phyloP scores from a whole-genome alignment of 2,329 filamentous ascomycete genomes.

The Alternaria sp. region DNA sequence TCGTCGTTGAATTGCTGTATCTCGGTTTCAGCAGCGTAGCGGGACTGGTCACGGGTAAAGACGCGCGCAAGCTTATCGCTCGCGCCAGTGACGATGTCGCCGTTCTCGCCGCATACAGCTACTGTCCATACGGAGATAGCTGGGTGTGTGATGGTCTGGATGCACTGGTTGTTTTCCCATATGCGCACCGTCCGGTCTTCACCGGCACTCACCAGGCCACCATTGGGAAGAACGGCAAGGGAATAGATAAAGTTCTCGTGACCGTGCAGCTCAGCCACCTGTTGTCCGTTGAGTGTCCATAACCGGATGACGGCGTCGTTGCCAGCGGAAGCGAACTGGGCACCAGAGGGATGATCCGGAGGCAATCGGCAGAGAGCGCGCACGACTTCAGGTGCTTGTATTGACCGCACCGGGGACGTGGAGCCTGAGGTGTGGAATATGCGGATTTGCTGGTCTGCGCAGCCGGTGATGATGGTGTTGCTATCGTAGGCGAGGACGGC shows the following conservation, averaged over 20 bases:
- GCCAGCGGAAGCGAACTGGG: slow-evolving; percentile 91
- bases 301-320: slow-evolving; percentile 90
- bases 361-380: slow-evolving; percentile 88
- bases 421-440: slow-evolving; percentile 73
- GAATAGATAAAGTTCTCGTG: slow-evolving; percentile 97
- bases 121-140: slow-evolving; percentile 97
- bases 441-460: slow-evolving; percentile 87
- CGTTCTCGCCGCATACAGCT: slow-evolving; percentile 78
- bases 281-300: slow-evolving; percentile 81
- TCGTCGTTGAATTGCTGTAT: slow-evolving; percentile 80
- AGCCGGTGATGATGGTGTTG: slow-evolving; percentile 77
- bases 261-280: slow-evolving; percentile 78
- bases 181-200: slow-evolving; percentile 93
- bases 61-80: slow-evolving; percentile 87
- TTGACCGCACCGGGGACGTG: slow-evolving; percentile 68
- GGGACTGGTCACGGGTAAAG: slow-evolving; percentile 76
- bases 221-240: slow-evolving; percentile 76
- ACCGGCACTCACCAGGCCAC: slow-evolving; percentile 87
- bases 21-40: slow-evolving; percentile 71
- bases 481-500: slow-evolving; percentile 85
- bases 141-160: slow-evolving; percentile 96
- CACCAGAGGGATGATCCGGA: slow-evolving; percentile 75
- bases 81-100: slow-evolving; percentile 91
- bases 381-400: slow-evolving; percentile 78
- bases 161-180: slow-evolving; percentile 82